Conservation (phyloP, 2,329 filamentous ascomycete genomes). For the Tetracladium maxilliforme region DNA sequence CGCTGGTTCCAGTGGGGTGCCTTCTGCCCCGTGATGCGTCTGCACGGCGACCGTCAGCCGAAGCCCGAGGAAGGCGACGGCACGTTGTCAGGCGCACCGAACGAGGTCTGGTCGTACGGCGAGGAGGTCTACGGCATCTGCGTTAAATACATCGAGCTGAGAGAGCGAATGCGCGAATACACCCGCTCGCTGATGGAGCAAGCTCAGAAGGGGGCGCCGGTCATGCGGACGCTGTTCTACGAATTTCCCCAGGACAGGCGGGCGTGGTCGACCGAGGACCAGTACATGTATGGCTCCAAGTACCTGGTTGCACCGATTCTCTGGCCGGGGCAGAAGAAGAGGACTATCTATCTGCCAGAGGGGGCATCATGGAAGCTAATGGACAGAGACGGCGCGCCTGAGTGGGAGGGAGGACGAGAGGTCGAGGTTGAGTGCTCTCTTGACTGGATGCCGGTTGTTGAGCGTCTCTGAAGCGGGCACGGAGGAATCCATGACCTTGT, state of each 20-base stretch:
- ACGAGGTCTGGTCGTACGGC: slow-evolving; percentile 55
- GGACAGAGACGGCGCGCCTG: slow-evolving; percentile 14
- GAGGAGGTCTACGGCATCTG: slow-evolving; percentile 44
- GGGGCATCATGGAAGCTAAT: slow-evolving; percentile 26
- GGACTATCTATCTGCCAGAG: slow-evolving; percentile 35
- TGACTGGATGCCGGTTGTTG: slow-evolving; percentile 30
- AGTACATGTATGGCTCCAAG: slow-evolving; percentile 49
- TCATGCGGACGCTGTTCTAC: slow-evolving; percentile 49
- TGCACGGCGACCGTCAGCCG: slow-evolving; percentile 52
- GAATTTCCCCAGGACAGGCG: slow-evolving; percentile 40
- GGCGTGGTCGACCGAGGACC: slow-evolving; percentile 40
- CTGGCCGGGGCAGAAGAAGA: slow-evolving; percentile 24
- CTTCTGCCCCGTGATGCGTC: slow-evolving; percentile 52
- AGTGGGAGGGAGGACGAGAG: slow-evolving; percentile 20
- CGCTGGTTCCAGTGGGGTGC: slow-evolving; percentile 58
- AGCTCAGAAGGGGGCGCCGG: slow-evolving; percentile 40
- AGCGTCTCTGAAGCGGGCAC: no score
- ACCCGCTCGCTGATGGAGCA: slow-evolving; percentile 40
- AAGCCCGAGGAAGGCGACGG: slow-evolving; percentile 19
- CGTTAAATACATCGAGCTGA: slow-evolving; percentile 39
- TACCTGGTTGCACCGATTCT: slow-evolving; percentile 45
- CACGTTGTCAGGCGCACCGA: slow-evolving; percentile 27
- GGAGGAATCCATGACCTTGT: no score
- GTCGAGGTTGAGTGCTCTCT: slow-evolving; percentile 27
- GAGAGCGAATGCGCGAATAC: slow-evolving; percentile 43